Evolutionary conservation across 371 early-diverging fungal species (phyloP).

Genomic region (Lichtheimia hyalospora): DNA sequence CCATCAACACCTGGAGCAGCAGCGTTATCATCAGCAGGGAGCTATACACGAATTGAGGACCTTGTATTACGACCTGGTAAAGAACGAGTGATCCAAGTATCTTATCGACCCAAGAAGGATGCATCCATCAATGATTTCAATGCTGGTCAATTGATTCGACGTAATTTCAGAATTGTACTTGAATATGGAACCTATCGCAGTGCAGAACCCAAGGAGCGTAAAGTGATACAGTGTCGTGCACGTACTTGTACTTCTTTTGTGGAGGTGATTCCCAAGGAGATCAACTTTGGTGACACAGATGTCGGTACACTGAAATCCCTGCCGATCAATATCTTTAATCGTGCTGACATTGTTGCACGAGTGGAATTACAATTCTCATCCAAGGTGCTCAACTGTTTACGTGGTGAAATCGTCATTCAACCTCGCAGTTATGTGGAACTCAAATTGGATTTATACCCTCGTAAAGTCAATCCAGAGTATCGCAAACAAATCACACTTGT

Average conservation of each 20-base stretch:
- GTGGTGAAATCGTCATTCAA: conserved; percentile 80
- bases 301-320: conserved; percentile 90
- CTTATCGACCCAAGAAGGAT: conserved; percentile 75
- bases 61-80: conserved; percentile 82
- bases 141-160: conserved; percentile 74
- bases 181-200: conserved; percentile 64
- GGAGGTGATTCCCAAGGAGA: conserved; percentile 74
- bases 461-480: conserved; percentile 97
- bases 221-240: conserved; percentile 89
- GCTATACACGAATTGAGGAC: conserved; percentile 81
- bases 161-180: conserved; percentile 79
- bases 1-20: conserved; percentile 1
- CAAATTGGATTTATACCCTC: conserved; percentile 93
- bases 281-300: conserved; percentile 95
- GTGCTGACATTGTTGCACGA: conserved; percentile 84
- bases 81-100: conserved; percentile 81
- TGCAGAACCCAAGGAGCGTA: conserved; percentile 67
- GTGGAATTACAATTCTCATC: conserved; percentile 88
- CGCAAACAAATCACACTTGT: conserved; percentile 94
- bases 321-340: conserved; percentile 81
- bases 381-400: conserved; percentile 88
- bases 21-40: conserved; percentile 21
- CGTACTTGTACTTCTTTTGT: conserved; percentile 94
- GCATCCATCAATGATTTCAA: conserved; percentile 57
- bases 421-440: conserved; percentile 83